Base-by-base conservation (phyloP, 108 stramenopile genomes). In the Cyclotella sp. region DNA sequence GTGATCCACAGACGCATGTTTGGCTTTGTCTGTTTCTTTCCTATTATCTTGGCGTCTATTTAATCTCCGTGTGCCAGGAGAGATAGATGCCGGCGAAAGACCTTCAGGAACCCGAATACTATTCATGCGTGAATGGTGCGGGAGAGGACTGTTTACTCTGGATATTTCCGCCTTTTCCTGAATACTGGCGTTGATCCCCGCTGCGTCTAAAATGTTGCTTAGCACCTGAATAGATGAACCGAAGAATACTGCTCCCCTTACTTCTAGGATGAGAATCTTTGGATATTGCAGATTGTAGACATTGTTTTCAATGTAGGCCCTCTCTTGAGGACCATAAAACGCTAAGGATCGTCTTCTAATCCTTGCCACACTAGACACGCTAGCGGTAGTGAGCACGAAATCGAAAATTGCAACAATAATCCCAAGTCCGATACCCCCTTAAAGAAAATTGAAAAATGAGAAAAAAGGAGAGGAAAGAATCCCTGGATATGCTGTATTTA, bases 231-330 rank as follows among this genome's bases (percentile, higher is more conserved):
- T 69, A 3, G 92, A 86, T 0, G 88, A 88, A 11, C 95, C 95
- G 76, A 95, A 95, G 60, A 95, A 95, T 10, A 95, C 70, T 1
- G 91, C 82, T 22, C 92, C 95, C 15, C 84, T 81, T 3, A 92
- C 57, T 59, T 95, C 95, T 24, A 93, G 29, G 0, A 88, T 90
- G 3, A 93, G 63, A 66, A 95, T 90, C 61, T 88, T 82, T 7
- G 90, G 88, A 54, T 55, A 29, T 16, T 83, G 30, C 11, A 67
- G 39, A 49, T 86, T 73, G 65, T 95, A 95, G 16, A 76, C 92
- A 57, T 84, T 76, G 27, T 85, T 77, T 21, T 93, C 85, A 34
- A 95, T 66, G 10, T 91, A 71, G 46, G 90, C 86, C 28, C 82
- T 69, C 61, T 95, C 88, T 55, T 76, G 77, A 16, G 89, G 87